Evolutionary conservation across 108 stramenopile genomes (phyloP).

Genomic region (Cyclotella choctawhatcheeana): DNA sequence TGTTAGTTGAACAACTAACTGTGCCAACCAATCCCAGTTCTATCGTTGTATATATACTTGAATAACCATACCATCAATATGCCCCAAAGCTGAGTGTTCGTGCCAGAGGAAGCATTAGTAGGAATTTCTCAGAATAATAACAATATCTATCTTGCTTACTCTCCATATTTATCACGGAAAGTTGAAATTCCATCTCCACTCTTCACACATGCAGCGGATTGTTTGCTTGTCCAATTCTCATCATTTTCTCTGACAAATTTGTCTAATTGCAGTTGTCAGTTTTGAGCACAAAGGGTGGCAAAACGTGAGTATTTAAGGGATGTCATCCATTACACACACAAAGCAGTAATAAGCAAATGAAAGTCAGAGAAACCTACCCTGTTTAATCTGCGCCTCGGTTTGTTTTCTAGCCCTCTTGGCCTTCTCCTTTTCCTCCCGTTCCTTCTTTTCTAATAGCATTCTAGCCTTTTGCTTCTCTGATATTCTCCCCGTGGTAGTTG

Average conservation of each 20-base stretch:
- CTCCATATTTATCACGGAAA: conserved; percentile 78
- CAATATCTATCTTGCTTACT: no score
- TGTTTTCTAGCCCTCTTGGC: conserved; percentile 58
- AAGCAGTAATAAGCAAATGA: no score
- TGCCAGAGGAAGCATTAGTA: no score
- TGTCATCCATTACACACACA: background rate
- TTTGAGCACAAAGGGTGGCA: no score
- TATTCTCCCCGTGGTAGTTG: conserved; percentile 33
- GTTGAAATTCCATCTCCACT: conserved; percentile 64
- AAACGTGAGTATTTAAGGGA: no score
- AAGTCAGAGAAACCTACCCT: conserved; percentile 25
- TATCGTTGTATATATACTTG: no score
- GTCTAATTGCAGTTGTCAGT: no score
- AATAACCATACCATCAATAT: no score
- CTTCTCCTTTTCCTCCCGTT: conserved; percentile 45
- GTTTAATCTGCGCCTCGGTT: conserved; percentile 43
- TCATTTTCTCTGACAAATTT: conserved; percentile 73
- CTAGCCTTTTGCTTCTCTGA: conserved; percentile 83
- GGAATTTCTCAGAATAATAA: no score
- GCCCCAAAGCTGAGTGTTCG: no score
- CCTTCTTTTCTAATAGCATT: conserved; percentile 60
- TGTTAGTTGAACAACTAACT: no score
- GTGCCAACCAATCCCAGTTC: no score
- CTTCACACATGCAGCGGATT: conserved; percentile 73
- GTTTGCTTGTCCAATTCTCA: conserved; percentile 68